phyloP scores from a whole-genome alignment of 306 rosid genomes.

The Betula pendula region DNA sequence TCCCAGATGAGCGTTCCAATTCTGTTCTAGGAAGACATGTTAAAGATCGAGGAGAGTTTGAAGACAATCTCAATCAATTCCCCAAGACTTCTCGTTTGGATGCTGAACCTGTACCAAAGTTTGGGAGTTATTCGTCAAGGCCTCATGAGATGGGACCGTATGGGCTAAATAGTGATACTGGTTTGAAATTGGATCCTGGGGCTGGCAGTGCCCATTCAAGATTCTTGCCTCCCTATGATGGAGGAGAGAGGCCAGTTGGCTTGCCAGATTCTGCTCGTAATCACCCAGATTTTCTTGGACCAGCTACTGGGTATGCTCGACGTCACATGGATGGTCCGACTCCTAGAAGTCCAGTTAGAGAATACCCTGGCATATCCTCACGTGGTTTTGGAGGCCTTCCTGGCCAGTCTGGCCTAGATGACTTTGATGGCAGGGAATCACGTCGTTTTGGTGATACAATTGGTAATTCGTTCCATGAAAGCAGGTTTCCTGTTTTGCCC shows the following conservation, averaged over 20 bases:
- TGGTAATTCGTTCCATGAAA: slow-evolving; percentile 55
- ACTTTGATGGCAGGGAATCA: slow-evolving; percentile 72
- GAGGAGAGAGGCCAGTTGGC: slow-evolving; percentile 56
- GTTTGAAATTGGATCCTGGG: slow-evolving; percentile 33
- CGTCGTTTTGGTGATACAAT: slow-evolving; percentile 61
- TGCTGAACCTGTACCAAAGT: slow-evolving; percentile 55
- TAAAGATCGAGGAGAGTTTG: slow-evolving; percentile 56
- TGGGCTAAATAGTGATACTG: slow-evolving; percentile 38
- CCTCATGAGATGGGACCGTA: slow-evolving; percentile 48
- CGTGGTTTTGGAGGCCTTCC: slow-evolving; percentile 56
- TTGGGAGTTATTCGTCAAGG: slow-evolving; percentile 49
- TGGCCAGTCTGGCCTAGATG: slow-evolving; percentile 51
- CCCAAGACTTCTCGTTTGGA: slow-evolving; percentile 57
- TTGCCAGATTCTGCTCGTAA: slow-evolving; percentile 43
- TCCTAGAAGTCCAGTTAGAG: slow-evolving; percentile 69
- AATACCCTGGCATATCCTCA: slow-evolving; percentile 53
- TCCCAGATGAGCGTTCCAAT: slow-evolving; percentile 43
- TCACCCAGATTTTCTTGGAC: slow-evolving; percentile 59
- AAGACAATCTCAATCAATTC: slow-evolving; percentile 64
- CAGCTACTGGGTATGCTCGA: slow-evolving; percentile 53
- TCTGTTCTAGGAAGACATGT: slow-evolving; percentile 40
- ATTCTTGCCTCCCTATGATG: slow-evolving; percentile 44
- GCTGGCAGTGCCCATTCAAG: slow-evolving; percentile 40
- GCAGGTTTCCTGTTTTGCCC: slow-evolving; percentile 62
- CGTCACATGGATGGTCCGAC: slow-evolving; percentile 58